phyloP scores from a whole-genome alignment of 2,329 filamentous ascomycete species.

The Botrytis galanthina region DNA sequence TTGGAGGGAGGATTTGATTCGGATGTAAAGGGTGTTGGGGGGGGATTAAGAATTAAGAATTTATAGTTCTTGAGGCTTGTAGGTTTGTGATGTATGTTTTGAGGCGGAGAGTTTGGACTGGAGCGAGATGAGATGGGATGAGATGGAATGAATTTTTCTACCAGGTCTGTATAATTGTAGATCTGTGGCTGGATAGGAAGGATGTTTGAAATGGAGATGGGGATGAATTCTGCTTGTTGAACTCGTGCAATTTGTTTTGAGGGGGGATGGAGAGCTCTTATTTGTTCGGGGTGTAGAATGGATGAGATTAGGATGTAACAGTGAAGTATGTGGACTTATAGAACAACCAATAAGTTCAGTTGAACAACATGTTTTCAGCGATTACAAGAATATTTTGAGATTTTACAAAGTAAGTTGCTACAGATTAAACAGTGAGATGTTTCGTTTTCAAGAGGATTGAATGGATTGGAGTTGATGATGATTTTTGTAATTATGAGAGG shows the following conservation, averaged over 20 bases:
- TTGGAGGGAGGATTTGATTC: background rate
- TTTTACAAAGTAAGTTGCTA: background rate
- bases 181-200: background rate
- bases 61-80: background rate
- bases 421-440: background rate
- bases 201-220: rapidly evolving
- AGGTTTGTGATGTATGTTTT: background rate
- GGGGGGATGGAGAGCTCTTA: rapidly evolving
- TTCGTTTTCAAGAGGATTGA: background rate
- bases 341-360: background rate
- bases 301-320: rapidly evolving
- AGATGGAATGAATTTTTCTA: background rate
- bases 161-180: background rate
- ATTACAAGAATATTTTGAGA: background rate
- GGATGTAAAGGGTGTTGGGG: background rate
- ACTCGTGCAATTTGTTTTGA: background rate
- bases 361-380: rapidly evolving
- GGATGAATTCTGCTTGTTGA: background rate
- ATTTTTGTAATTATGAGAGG: background rate
- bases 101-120: too few species aligned
- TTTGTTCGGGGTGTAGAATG: rapidly evolving
- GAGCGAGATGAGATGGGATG: background rate
- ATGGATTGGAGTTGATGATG: background rate
- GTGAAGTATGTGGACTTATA: background rate
- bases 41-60: background rate